These are phyloP conservation scores for Cutaneotrichosporon sp. DNA, from an alignment of 1,284 basidiomycete species.

Conservation along the genomic window DNA sequence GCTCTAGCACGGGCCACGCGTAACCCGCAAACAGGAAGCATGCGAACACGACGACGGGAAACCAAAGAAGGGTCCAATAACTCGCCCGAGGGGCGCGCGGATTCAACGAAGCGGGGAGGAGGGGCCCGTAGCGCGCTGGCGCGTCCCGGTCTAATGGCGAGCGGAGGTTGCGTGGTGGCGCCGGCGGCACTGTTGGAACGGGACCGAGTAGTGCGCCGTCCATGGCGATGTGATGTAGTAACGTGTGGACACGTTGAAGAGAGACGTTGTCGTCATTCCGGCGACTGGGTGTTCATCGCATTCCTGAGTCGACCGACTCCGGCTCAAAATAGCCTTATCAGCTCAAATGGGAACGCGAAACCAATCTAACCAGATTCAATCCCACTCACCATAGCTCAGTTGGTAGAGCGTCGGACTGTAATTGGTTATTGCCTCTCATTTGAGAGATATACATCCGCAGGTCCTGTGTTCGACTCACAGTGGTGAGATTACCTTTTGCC, in stretches of 20 bases:
- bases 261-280: no score
- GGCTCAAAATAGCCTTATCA: background rate
- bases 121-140: background rate
- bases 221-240: background rate
- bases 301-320: no score
- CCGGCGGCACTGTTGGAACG: background rate
- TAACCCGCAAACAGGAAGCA: background rate
- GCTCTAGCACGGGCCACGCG: background rate
- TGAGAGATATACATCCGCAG: slow-evolving; percentile 13
- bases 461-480: slow-evolving; percentile 19
- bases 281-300: no score
- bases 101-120: background rate
- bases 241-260: background rate
- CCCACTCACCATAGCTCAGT: slow-evolving; percentile 18
- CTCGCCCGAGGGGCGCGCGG: background rate
- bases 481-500: slow-evolving; percentile 13
- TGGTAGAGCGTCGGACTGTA: slow-evolving; percentile 22
- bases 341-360: background rate
- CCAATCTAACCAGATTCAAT: background rate
- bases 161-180: slow-evolving; percentile 3
- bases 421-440: slow-evolving; percentile 4
- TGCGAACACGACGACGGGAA: background rate
- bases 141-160: background rate
- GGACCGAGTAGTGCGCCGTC: background rate
- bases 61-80: slow-evolving; percentile 8